Percentiles rank a stretch among this genome's conserved stretches.
Evolutionary conservation across 176 grass and related monocot species (phyloP).

Genomic region (Metroxylon sagu): DNA sequence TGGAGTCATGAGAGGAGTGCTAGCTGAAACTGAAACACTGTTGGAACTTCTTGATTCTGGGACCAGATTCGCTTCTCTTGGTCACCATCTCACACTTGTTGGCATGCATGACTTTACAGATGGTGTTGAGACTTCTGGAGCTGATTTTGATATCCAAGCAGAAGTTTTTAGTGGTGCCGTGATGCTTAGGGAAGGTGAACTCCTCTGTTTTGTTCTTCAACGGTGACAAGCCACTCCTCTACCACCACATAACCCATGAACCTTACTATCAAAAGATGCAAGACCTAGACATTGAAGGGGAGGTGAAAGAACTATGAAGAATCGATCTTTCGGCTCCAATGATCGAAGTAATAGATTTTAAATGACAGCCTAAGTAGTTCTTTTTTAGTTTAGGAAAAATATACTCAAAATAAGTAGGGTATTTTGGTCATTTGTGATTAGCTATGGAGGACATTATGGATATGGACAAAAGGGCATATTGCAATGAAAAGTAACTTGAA

Average conservation of each 20-base stretch:
- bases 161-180: constrained; percentile 53
- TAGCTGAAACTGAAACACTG: constrained; percentile 87
- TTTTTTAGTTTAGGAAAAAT: too few relatives aligned
- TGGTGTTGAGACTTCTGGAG: constrained; percentile 55
- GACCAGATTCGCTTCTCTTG: constrained; percentile 56
- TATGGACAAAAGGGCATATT: too few relatives aligned
- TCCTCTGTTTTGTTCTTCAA: constrained; percentile 65
- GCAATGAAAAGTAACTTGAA: too few relatives aligned
- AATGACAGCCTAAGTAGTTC: too few relatives aligned
- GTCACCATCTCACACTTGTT: constrained; percentile 75
- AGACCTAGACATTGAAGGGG: constrained; percentile 6
- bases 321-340: background rate
- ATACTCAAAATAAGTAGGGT: too few relatives aligned
- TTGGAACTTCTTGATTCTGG: constrained; percentile 41
- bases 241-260: constrained; percentile 66
- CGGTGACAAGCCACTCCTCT: constrained; percentile 75
- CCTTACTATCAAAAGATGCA: constrained; percentile 46
- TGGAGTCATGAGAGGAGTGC: constrained; percentile 70
- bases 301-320: constrained; percentile 36
- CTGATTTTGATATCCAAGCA: constrained; percentile 53
- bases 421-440: too few relatives aligned
- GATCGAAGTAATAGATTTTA: background rate
- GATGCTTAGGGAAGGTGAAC: constrained; percentile 48
- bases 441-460: too few relatives aligned
- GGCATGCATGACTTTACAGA: constrained; percentile 62